These are phyloP conservation scores for Boletus nobilissimus DNA, from an alignment of 1,284 basidiomycete genomes.

Conservation along the genomic window DNA sequence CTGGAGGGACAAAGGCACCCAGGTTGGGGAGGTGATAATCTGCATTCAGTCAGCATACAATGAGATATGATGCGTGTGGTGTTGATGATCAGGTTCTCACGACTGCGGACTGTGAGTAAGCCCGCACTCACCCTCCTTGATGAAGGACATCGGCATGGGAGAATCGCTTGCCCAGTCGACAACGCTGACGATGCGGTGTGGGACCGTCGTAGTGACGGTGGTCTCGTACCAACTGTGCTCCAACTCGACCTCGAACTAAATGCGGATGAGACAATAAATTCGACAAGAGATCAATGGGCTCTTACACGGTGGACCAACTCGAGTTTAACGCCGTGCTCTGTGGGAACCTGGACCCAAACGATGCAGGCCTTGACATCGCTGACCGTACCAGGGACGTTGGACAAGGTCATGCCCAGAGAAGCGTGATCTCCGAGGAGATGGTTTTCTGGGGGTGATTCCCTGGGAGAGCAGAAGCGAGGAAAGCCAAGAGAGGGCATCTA, in stretches of 20 bases:
- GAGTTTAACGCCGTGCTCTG: conserved; percentile 61
- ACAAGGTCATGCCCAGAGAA: conserved; percentile 44
- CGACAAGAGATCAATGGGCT: background rate
- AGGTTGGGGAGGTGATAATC: conserved; percentile 39
- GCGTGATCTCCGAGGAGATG: conserved; percentile 63
- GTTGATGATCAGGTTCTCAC: conserved; percentile 22
- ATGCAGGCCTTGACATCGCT: conserved; percentile 77
- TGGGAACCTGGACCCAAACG: conserved; percentile 79
- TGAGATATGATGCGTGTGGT: background rate
- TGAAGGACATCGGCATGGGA: conserved; percentile 49
- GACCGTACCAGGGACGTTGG: conserved; percentile 74
- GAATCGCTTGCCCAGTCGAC: conserved; percentile 87
- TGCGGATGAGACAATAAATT: background rate
- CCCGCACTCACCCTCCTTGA: conserved; percentile 35
- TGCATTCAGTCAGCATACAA: conserved; percentile 16
- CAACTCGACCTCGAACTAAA: conserved; percentile 86
- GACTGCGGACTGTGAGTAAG: conserved; percentile 4
- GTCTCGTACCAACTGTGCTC: conserved; percentile 87
- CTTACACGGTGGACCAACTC: conserved; percentile 61
- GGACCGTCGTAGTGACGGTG: conserved; percentile 67
- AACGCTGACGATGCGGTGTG: conserved; percentile 79
- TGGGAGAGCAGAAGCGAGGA: conserved; percentile 81
- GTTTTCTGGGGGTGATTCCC: conserved; percentile 53
- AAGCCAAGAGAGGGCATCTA: conserved; percentile 67
- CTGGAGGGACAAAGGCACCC: conserved; percentile 39